Base-by-base conservation (phyloP, 2,329 filamentous ascomycete species). In the Ophiostoma piceae region DNA sequence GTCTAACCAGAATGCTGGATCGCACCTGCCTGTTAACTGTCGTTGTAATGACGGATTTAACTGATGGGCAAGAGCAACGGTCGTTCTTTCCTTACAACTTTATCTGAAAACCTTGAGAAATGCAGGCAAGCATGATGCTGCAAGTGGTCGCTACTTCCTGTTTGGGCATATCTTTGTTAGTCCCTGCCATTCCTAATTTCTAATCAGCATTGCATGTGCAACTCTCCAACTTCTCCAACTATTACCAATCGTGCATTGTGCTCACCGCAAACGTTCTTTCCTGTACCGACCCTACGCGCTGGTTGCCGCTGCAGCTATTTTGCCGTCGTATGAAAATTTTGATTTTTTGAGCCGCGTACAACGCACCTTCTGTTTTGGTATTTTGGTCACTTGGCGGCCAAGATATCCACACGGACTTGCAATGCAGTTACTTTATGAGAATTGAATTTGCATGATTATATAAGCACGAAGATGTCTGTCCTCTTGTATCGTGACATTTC, bases 281-380 rank as follows among this genome's bases (percentile, higher is more conserved):
- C n/a, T 26, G 26, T 22, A 3, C 3, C 4, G 8, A 11, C 8
- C 51, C n/a, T 26, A 57, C n/a, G 51, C 51, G 51, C 2, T 57
- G 51, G 16, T 57, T 57, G 12, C 51, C 51, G 51, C 11, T 26
- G 8, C n/a, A 57, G 8, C 22, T 26, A 8, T 57, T 26, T 57
- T 57, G 51, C 16, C 43, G 19, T 8, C 43, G 4, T 19, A 16
- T 19, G 5, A 47, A 47, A 47, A 47, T 47, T 47, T 16, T 47
- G 43, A n/a, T 47, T 41, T 47, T 57, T 22, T 57, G 22, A 57
- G 51, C 51, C 51, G 51, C 51, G 9, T 57, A 57, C 51, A 12
- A 26, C 22, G 22, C 51, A 57, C 51, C 51, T 57, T 57, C 51
- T 57, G 8, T 57, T 57, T 57, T 57, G 51, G 51, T 57, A 41